phyloP scores from a whole-genome alignment of 192 early-diverging fungal species.

The Podila horticola region DNA sequence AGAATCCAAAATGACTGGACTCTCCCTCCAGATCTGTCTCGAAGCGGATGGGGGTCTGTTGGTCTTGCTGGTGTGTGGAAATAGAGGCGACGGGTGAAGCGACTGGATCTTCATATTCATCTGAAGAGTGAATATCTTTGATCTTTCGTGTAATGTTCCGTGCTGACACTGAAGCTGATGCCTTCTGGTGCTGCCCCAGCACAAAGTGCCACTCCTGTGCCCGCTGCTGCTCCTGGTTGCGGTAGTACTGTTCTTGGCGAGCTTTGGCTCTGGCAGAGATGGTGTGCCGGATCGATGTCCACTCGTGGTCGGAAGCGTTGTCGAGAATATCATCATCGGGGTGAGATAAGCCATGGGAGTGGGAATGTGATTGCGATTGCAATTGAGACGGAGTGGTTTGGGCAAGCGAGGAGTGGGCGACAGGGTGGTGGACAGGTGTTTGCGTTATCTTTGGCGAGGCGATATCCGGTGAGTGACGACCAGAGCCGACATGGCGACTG shows the following conservation, averaged over 20 bases:
- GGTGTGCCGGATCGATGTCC: slow-evolving; percentile 22
- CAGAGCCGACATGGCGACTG: slow-evolving; percentile 5
- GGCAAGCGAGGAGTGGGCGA: neutral
- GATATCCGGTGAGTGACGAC: neutral
- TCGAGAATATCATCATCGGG: slow-evolving; percentile 16
- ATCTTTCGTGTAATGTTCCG: no score
- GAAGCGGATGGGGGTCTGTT: neutral
- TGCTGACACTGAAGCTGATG: neutral
- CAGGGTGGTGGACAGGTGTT: neutral
- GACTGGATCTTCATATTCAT: neutral
- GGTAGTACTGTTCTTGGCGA: slow-evolving; percentile 12
- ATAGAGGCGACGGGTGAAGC: neutral
- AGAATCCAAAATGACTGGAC: slow-evolving; percentile 2
- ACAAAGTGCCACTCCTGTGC: slow-evolving; percentile 39
- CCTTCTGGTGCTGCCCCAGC: slow-evolving; percentile 5
- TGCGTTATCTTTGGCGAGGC: neutral
- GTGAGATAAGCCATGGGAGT: neutral
- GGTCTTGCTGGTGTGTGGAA: neutral
- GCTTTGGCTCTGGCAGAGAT: slow-evolving; percentile 16
- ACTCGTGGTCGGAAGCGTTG: slow-evolving; percentile 15
- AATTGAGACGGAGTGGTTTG: neutral
- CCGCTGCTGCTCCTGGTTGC: slow-evolving; percentile 17
- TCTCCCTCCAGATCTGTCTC: neutral
- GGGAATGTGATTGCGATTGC: neutral
- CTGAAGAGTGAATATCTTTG: neutral